Percentiles rank a stretch among this genome's conserved stretches.
phyloP scores from a whole-genome alignment of 306 rosid species.

The Acacia melanoxylon region DNA sequence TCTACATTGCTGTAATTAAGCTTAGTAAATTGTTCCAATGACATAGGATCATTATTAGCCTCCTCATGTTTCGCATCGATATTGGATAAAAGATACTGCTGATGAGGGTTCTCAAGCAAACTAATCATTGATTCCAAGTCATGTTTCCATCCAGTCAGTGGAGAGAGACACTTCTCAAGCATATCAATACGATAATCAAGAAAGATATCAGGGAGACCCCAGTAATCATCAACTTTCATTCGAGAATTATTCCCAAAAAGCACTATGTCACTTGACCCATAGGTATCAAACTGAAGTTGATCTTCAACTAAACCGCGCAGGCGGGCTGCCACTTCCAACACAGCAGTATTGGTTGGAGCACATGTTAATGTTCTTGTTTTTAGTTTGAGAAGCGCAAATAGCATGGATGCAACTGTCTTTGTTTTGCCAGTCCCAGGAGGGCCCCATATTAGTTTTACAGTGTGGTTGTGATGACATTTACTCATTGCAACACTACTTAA shows the following conservation, averaged over 20 bases:
- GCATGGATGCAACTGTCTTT: constrained; percentile 45
- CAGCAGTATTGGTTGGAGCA: constrained; percentile 66
- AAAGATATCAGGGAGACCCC: constrained; percentile 28
- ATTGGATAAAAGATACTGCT: constrained; percentile 11
- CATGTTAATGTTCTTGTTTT: constrained; percentile 55
- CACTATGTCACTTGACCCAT: constrained; percentile 38
- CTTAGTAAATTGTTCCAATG: constrained; percentile 38
- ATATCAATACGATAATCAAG: constrained; percentile 24
- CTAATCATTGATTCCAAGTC: constrained; percentile 26
- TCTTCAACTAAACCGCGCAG: constrained; percentile 20
- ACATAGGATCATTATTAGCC: background rate
- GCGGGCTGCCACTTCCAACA: constrained; percentile 43
- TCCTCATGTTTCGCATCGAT: background rate
- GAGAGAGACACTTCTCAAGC: constrained; percentile 9
- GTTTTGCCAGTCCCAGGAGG: constrained; percentile 73
- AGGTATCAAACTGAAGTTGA: background rate
- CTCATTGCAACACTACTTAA: constrained; percentile 40
- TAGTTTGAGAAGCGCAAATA: constrained; percentile 33
- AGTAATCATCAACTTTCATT: constrained; percentile 33
- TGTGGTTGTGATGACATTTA: constrained; percentile 32
- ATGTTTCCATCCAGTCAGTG: constrained; percentile 29
- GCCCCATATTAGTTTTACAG: constrained; percentile 61
- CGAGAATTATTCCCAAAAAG: constrained; percentile 38
- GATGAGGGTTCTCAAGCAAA: constrained; percentile 27
- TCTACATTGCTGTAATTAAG: background rate